Evolutionary conservation across 345 rosid genomes (phyloP), one percentile per base, ranked within the genome.

Genomic region (Bruguiera gymnorhiza): DNA sequence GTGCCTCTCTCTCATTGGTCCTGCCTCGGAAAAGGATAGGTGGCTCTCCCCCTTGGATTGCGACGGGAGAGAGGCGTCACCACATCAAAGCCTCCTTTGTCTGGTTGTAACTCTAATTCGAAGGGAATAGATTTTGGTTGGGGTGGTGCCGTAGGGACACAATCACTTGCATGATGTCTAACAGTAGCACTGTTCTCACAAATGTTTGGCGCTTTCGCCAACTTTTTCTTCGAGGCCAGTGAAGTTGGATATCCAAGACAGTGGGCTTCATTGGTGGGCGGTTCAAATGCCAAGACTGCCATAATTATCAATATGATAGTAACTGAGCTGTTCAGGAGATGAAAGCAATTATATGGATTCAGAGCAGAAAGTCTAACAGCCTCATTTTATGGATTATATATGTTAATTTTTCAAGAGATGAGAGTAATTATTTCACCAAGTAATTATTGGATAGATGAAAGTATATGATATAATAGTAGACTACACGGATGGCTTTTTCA

Each of bases 111-210:
- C 11, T 39, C 48, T 39, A 2, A 39, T 39, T 37, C 3, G 11
- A 9, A 8, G 48, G 15, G 48, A 9, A 11, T 11, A 39, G 50
- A 43, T 43, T 43, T 43, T 3, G 15, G 50, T 3, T 13, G 50
- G 1, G 50, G 19, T 13, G 50, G 50, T 43, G 18, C 50, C 5
- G 18, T 43, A 18, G 50, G 80, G 77, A 65, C 83, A 68, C 50
- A 61, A 52, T 70, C 77, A 57, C 57, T 70, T 75, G 72, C 81
- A 70, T 73, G 74, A 46, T 21, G 4, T 60, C 68, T 57, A 10
- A 18, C 50, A 43, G 5, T 53, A 48, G 43, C 77, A 69, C 21
- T 71, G 56, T 76, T 43, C 68, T 48, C 70, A 67, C 16, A 15
- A 37, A 15, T 55, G 26, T 68, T 57, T 55, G 51, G 36, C 53